Evolutionary conservation across 2,329 filamentous ascomycete species (phyloP).

Genomic region (Fusarium oxysporum): DNA sequence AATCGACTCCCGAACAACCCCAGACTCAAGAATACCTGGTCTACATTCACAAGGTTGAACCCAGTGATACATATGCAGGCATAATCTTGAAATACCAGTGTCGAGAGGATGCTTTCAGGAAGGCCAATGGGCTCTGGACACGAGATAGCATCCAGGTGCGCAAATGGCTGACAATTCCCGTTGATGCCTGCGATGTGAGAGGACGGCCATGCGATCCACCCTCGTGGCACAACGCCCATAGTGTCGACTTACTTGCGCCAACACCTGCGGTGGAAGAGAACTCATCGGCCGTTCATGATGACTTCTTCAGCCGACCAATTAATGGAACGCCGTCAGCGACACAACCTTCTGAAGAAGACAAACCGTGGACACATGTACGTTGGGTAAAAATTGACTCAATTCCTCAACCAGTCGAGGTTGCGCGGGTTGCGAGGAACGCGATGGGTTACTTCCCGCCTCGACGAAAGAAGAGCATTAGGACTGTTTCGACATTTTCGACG

Average conservation of each 20-base stretch:
- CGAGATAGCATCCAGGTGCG: slow-evolving; percentile 90
- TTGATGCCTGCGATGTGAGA: slow-evolving; percentile 88
- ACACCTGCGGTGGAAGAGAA: slow-evolving; percentile 55
- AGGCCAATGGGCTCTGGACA: slow-evolving; percentile 93
- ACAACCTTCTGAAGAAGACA: slow-evolving; percentile 58
- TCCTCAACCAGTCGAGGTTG: slow-evolving; percentile 81
- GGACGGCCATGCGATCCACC: slow-evolving; percentile 75
- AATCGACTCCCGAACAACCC: slow-evolving; percentile 62
- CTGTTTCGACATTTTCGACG: slow-evolving; percentile 73
- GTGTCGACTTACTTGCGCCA: slow-evolving; percentile 63
- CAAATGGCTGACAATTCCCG: slow-evolving; percentile 83
- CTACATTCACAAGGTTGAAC: slow-evolving; percentile 88
- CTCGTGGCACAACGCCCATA: slow-evolving; percentile 52
- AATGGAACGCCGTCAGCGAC: slow-evolving; percentile 49
- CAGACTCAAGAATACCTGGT: slow-evolving; percentile 82
- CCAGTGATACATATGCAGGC: slow-evolving; percentile 88
- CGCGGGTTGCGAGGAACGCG: slow-evolving; percentile 80
- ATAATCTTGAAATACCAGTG: slow-evolving; percentile 92
- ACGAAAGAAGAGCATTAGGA: slow-evolving; percentile 82
- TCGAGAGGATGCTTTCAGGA: slow-evolving; percentile 82
- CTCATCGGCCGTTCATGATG: slow-evolving; percentile 48
- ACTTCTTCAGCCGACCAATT: slow-evolving; percentile 56
- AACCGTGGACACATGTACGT: slow-evolving; percentile 85
- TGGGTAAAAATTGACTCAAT: slow-evolving; percentile 85
- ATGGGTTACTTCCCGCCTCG: slow-evolving; percentile 93